phyloP scores from a whole-genome alignment of 495 filamentous ascomycete species.

The Aeminium ludgeri region DNA sequence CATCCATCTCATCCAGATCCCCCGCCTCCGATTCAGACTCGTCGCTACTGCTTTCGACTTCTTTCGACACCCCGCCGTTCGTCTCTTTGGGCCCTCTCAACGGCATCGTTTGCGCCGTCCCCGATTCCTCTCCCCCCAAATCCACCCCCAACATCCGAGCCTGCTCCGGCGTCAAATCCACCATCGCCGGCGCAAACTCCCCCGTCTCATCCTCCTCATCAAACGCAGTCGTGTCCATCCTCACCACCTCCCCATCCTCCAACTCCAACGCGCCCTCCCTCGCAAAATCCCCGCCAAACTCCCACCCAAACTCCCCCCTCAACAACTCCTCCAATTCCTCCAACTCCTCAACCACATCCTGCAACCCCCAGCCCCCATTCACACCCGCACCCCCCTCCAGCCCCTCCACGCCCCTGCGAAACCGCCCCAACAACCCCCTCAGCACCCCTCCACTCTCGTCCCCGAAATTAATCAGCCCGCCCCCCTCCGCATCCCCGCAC shows the following conservation, averaged over 20 bases:
- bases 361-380: too few species aligned
- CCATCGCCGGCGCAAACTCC: conserved; percentile 72
- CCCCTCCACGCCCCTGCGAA: conserved; percentile 27
- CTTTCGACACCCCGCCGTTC: conserved; percentile 6
- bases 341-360: conserved; percentile 34
- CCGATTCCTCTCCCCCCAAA: not conserved
- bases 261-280: conserved; percentile 49
- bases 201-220: conserved; percentile 73
- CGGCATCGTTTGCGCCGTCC: conserved; percentile 15
- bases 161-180: conserved; percentile 39
- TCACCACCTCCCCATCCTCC: conserved; percentile 63
- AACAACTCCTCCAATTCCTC: conserved; percentile 40
- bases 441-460: conserved; percentile 39
- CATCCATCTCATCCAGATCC: conserved; percentile 26
- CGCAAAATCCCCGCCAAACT: conserved; percentile 39
- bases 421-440: conserved; percentile 35
- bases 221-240: conserved; percentile 56
- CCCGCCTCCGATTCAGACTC: conserved; percentile 20
- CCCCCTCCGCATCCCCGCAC: conserved; percentile 51
- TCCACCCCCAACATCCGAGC: conserved; percentile 12
- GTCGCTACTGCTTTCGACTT: conserved; percentile 17
- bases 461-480: conserved; percentile 37
- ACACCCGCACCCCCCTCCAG: conserved; percentile 14
- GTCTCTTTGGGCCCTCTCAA: conserved; percentile 7
- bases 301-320: conserved; percentile 45